Conservation (phyloP, 2,329 filamentous ascomycete genomes). For the Ceratocystis eucalypticola region DNA sequence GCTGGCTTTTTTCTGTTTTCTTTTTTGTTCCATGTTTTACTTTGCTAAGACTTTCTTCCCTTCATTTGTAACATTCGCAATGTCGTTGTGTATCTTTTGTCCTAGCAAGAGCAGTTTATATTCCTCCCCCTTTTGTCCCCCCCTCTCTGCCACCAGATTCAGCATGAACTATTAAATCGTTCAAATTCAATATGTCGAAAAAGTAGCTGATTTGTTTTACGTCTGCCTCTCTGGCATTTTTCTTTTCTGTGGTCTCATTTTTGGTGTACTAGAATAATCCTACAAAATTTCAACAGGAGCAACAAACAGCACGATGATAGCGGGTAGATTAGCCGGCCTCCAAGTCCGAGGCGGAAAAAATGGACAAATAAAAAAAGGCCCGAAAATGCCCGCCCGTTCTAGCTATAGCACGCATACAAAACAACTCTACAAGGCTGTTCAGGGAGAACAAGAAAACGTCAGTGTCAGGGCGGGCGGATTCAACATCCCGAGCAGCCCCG, state of each 20-base stretch:
- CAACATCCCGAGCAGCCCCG: not conserved
- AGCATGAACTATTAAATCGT: not conserved
- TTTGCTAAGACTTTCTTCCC: not conserved
- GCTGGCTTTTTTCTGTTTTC: not conserved
- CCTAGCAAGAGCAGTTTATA: constrained; percentile 2
- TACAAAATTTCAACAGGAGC: not conserved
- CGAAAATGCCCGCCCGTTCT: not conserved
- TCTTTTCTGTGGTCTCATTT: not conserved
- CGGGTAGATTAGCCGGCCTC: not conserved
- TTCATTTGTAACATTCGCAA: not conserved
- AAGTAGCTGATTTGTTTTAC: not conserved
- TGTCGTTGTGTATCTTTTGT: not conserved
- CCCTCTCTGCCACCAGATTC: not conserved
- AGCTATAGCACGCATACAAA: not conserved
- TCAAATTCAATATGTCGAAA: not conserved
- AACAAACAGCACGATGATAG: not conserved
- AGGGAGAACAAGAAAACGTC: not conserved
- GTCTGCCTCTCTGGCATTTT: not conserved
- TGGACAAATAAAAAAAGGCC: not conserved
- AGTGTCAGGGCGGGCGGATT: not conserved
- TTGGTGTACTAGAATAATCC: not conserved
- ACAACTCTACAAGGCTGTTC: not conserved
- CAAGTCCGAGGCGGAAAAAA: not conserved
- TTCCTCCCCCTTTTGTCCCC: not conserved
- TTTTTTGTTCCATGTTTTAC: not conserved